A percentile compares a stretch with the other conserved stretches of the same genome.
These are phyloP conservation scores for Lipomyces yamadae DNA, from an alignment of 805 yeast species.

Conservation along the genomic window DNA sequence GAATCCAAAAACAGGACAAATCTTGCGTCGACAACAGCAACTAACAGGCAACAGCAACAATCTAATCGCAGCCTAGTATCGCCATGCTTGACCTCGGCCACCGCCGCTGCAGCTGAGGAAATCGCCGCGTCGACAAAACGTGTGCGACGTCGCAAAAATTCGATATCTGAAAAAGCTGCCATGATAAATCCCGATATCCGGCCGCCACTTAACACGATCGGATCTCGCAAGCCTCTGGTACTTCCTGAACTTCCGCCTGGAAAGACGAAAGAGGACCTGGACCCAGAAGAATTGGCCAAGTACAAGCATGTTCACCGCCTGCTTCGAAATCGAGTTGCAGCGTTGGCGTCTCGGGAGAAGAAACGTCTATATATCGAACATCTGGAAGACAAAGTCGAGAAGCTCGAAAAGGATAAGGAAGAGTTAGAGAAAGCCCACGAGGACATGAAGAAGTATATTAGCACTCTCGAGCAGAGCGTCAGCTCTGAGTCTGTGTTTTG, in stretches of 20 bases:
- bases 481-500: slow-evolving; percentile 15
- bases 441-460: slow-evolving; percentile 6
- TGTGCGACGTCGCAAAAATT: slow-evolving; percentile 36
- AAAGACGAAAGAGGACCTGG: slow-evolving; percentile 36
- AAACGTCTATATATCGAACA: slow-evolving; percentile 33
- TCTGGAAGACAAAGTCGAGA: slow-evolving; percentile 23
- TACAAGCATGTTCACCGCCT: slow-evolving; percentile 35
- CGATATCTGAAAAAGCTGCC: slow-evolving; percentile 36
- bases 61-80: slow-evolving; percentile 7
- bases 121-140: slow-evolving; percentile 36
- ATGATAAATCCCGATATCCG: slow-evolving; percentile 25
- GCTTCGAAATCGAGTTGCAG: slow-evolving; percentile 36
- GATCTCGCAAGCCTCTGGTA: slow-evolving; percentile 34
- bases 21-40: neutral
- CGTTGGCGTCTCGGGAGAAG: slow-evolving; percentile 36
- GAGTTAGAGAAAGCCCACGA: neutral
- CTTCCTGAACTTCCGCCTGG: slow-evolving; percentile 37
- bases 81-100: slow-evolving; percentile 29
- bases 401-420: slow-evolving; percentile 17
- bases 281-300: slow-evolving; percentile 34
- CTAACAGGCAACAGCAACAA: neutral
- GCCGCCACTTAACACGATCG: slow-evolving; percentile 35
- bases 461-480: slow-evolving; percentile 17
- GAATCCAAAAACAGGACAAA: neutral
- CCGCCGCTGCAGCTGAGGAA: slow-evolving; percentile 34